These are phyloP conservation scores for Tricholoma sp. DNA, from an alignment of 768 basidiomycete genomes.

Conservation along the genomic window DNA sequence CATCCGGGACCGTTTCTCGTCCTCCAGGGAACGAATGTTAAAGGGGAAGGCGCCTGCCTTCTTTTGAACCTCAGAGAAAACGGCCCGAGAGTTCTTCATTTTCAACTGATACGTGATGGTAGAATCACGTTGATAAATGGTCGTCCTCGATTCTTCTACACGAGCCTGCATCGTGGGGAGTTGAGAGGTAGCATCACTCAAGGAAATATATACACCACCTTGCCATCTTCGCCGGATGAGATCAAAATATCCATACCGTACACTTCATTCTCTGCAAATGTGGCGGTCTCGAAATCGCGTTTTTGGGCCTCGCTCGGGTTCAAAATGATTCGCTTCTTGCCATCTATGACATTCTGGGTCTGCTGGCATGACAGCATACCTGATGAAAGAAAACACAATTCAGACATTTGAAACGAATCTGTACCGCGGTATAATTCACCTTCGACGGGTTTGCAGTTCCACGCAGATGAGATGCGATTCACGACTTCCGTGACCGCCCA, in stretches of 20 bases:
- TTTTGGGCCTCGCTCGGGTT: slow-evolving; percentile 84
- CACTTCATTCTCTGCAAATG: slow-evolving; percentile 90
- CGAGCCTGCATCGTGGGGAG: slow-evolving; percentile 56
- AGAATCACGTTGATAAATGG: slow-evolving; percentile 87
- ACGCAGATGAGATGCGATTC: slow-evolving; percentile 60
- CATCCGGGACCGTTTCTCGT: slow-evolving; percentile 93
- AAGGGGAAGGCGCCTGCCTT: slow-evolving; percentile 98
- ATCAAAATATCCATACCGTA: slow-evolving; percentile 93
- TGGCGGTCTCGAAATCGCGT: slow-evolving; percentile 77
- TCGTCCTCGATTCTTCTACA: slow-evolving; percentile 82
- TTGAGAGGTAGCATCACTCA: not conserved
- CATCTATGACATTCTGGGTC: slow-evolving; percentile 90
- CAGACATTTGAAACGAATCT: not conserved
- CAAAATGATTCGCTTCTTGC: slow-evolving; percentile 91
- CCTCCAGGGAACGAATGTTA: slow-evolving; percentile 89
- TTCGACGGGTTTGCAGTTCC: slow-evolving; percentile 92
- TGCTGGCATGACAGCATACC: slow-evolving; percentile 96
- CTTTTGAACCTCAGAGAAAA: slow-evolving; percentile 96
- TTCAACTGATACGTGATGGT: slow-evolving; percentile 91
- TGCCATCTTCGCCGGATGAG: slow-evolving; percentile 85
- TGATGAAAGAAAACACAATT: slow-evolving; percentile 23
- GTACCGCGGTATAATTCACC: slow-evolving; percentile 38
- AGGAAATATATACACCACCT: slow-evolving; percentile 42
- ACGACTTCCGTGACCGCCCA: slow-evolving; percentile 92
- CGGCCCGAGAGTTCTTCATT: slow-evolving; percentile 95